Percentiles rank a stretch among this genome's conserved stretches.
Evolutionary conservation across 2,329 filamentous ascomycete genomes (phyloP).

Genomic region (Alternaria consortialis): DNA sequence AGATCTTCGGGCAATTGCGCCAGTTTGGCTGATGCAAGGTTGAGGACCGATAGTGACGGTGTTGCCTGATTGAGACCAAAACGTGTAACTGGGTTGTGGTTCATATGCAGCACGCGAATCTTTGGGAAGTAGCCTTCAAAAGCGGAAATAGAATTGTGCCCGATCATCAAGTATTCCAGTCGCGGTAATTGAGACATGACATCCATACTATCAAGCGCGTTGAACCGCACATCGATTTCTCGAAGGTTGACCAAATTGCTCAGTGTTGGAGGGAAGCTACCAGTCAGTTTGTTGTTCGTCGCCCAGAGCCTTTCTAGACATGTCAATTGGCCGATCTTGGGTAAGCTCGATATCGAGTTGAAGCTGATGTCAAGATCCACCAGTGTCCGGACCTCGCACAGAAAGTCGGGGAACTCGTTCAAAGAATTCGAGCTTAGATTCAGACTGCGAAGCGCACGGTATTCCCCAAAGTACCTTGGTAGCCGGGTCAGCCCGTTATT

Average conservation of each 20-base stretch:
- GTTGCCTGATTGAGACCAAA: constrained; percentile 83
- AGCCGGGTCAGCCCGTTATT: constrained; percentile 88
- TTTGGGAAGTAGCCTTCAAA: constrained; percentile 90
- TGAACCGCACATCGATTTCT: constrained; percentile 95
- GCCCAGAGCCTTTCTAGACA: constrained; percentile 90
- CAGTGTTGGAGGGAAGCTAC: constrained; percentile 77
- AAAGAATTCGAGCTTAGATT: constrained; percentile 96
- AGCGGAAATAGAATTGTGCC: constrained; percentile 90
- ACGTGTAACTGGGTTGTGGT: constrained; percentile 93
- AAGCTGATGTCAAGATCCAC: constrained; percentile 97
- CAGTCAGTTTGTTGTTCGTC: constrained; percentile 89
- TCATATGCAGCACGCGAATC: constrained; percentile 84
- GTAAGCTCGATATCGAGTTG: constrained; percentile 83
- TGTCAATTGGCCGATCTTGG: constrained; percentile 79
- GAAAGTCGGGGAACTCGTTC: constrained; percentile 81
- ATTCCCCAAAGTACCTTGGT: constrained; percentile 83
- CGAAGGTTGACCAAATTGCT: constrained; percentile 78
- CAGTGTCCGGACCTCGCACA: constrained; percentile 82
- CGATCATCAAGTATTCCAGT: constrained; percentile 86
- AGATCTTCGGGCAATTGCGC: constrained; percentile 86
- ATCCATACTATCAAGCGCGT: constrained; percentile 87
- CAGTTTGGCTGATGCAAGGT: constrained; percentile 89
- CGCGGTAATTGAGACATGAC: constrained; percentile 84
- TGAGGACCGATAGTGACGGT: constrained; percentile 84
- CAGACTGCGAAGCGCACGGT: constrained; percentile 79